These are phyloP conservation scores for Corylus americana DNA, from an alignment of 306 rosid species.

Conservation along the genomic window DNA sequence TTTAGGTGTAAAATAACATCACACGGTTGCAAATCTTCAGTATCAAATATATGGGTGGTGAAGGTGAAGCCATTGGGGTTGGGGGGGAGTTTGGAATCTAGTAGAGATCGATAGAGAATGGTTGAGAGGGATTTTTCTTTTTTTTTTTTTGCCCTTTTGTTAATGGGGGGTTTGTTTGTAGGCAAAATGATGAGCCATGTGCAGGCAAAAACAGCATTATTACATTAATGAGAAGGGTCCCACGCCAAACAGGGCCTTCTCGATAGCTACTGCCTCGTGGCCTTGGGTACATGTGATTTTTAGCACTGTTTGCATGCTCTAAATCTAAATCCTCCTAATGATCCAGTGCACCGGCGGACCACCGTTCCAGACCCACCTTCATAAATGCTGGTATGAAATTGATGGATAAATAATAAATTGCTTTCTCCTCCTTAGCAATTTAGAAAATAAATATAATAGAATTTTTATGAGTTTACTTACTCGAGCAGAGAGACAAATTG, in stretches of 20 bases:
- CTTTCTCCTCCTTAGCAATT: too few relatives aligned
- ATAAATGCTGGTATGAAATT: too few relatives aligned
- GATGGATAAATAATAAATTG: too few relatives aligned
- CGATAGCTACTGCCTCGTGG: conserved; percentile 11
- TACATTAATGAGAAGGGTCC: conserved; percentile 46
- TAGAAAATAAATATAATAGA: too few relatives aligned
- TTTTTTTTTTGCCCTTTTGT: not conserved
- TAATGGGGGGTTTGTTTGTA: conserved; percentile 64
- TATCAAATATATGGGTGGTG: not conserved
- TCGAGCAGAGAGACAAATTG: too few relatives aligned
- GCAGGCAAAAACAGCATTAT: conserved; percentile 36
- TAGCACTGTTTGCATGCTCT: not conserved
- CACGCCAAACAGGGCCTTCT: conserved; percentile 23
- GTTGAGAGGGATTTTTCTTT: conserved; percentile 23
- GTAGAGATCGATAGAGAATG: conserved; percentile 13
- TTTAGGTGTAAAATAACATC: conserved; percentile 16
- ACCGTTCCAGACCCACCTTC: too few relatives aligned
- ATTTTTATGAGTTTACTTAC: too few relatives aligned
- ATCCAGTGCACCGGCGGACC: not conserved
- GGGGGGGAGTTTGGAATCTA: conserved; percentile 27
- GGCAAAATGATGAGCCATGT: conserved; percentile 62
- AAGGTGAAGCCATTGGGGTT: conserved; percentile 16
- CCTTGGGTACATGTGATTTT: not conserved
- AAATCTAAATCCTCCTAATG: not conserved
- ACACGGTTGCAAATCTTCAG: conserved; percentile 22